Percentiles rank a stretch among this genome's conserved stretches.
phyloP scores from a whole-genome alignment of 768 basidiomycete species.

The Termitomyces sp. region DNA sequence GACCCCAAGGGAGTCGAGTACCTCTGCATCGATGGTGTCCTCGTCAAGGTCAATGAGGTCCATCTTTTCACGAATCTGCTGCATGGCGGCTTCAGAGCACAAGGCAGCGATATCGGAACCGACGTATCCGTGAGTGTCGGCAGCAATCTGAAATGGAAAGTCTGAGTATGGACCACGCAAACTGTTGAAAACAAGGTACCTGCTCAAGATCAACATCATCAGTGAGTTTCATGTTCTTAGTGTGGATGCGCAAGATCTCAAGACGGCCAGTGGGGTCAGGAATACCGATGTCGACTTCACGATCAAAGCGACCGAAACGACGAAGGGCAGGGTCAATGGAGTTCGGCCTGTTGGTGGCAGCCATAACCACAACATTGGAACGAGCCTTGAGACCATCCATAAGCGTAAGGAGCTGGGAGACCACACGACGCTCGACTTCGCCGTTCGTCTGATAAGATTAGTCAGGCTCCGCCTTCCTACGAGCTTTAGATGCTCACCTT shows the following conservation, averaged over 20 bases:
- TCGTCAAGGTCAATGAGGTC: slow-evolving; percentile 93
- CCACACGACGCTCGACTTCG: slow-evolving; percentile 99
- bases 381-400: slow-evolving; percentile 99
- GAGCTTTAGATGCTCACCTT: slow-evolving; percentile 56
- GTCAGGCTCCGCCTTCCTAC: not conserved
- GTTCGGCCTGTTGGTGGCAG: slow-evolving; percentile 97
- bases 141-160: slow-evolving; percentile 72
- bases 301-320: slow-evolving; percentile 98
- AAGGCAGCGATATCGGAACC: slow-evolving; percentile 97
- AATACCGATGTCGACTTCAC: slow-evolving; percentile 99
- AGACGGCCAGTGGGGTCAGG: slow-evolving; percentile 99
- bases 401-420: slow-evolving; percentile 95
- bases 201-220: slow-evolving; percentile 98
- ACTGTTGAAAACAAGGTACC: slow-evolving; percentile 32
- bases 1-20: slow-evolving; percentile 96
- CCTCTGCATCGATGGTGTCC: slow-evolving; percentile 99
- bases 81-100: slow-evolving; percentile 99
- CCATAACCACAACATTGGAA: slow-evolving; percentile 99
- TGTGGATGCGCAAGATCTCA: slow-evolving; percentile 98
- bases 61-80: slow-evolving; percentile 99
- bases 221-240: slow-evolving; percentile 98
- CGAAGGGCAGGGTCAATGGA: slow-evolving; percentile 98
- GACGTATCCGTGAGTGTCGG: slow-evolving; percentile 99
- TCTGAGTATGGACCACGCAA: slow-evolving; percentile 4
- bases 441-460: slow-evolving; percentile 79